Evolutionary conservation across 345 rosid species (phyloP), one percentile per base, ranked within the genome.

Genomic region (Lenwebbia sp.): DNA sequence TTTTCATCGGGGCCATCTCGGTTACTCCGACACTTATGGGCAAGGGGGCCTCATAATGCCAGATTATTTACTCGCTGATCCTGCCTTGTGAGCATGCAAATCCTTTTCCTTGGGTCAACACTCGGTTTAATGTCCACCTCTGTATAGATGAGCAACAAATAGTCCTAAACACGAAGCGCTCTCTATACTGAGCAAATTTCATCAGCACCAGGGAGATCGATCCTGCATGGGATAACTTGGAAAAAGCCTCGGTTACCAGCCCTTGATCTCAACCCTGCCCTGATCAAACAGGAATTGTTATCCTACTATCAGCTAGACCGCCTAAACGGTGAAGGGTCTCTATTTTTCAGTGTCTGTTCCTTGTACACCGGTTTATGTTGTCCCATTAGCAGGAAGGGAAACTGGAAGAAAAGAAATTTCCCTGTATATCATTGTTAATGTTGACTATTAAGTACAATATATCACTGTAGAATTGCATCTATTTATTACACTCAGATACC

Each of bases 11-110:
- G 57, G 83, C 93, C 62, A 88, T 92, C 87, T 92, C 95, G 7
- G 89, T 96, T 82, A 92, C 94, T 70, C 99, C 99, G 10, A 93
- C 97, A 0, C 84, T 95, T 37, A 89, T 96, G 85, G 89, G 89
- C 92, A 95, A 93, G 94, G 89, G 78, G 60, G 86, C 87, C 83
- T 52, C 91, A 41, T 88, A 89, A 90, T 52, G 15, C 47, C 55
- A 21, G 55, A 49, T n/a, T 28, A 37, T 41, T 41, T 33, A 53
- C 15, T 52, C 10, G 13, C 70, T 19, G 17, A 14, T 53, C 52
- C 56, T 83, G 13, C 65, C 30, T 54, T 10, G 58, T 13, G 7
- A 19, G 12, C 49, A 83, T 53, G 85, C 85, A 13, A 83, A 70
- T 37, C 78, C 47, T 37, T 44, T 44, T 1, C 58, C 51, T 55